Percentiles rank a stretch among this genome's conserved stretches.
These are phyloP conservation scores for Macrophomina tecta DNA, from an alignment of 2,329 filamentous ascomycete species.

Conservation along the genomic window DNA sequence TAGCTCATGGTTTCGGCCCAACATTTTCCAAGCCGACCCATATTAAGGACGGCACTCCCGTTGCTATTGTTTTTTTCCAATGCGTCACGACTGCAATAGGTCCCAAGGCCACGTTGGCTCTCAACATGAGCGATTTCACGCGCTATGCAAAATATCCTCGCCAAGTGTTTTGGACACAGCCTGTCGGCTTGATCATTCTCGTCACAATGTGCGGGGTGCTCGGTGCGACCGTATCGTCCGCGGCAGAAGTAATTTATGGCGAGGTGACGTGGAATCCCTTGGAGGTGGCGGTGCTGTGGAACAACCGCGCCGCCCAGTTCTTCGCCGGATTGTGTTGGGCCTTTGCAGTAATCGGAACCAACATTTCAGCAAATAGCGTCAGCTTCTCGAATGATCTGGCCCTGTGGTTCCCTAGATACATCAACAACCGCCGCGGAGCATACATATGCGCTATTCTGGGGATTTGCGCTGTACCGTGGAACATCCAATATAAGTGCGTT, in stretches of 20 bases:
- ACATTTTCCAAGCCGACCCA: slow-evolving; percentile 36
- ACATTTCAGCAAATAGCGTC: slow-evolving; percentile 30
- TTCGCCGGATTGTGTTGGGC: slow-evolving; percentile 27
- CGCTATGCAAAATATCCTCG: slow-evolving; percentile 24
- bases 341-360: slow-evolving; percentile 30
- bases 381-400: slow-evolving; percentile 28
- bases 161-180: slow-evolving; percentile 25
- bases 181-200: slow-evolving; percentile 14
- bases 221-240: slow-evolving; percentile 21
- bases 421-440: slow-evolving; percentile 38
- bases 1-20: slow-evolving; percentile 33
- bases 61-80: slow-evolving; percentile 31
- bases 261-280: slow-evolving; percentile 34
- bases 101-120: slow-evolving; percentile 25
- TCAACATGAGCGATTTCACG: slow-evolving; percentile 30
- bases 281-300: slow-evolving; percentile 33
- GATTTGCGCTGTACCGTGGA: slow-evolving; percentile 34
- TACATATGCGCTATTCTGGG: slow-evolving; percentile 45
- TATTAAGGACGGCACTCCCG: slow-evolving; percentile 30
- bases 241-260: slow-evolving; percentile 30
- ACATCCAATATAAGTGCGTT: slow-evolving; percentile 24
- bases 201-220: slow-evolving; percentile 25
- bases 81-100: slow-evolving; percentile 34
- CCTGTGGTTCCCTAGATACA: slow-evolving; percentile 28
- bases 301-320: slow-evolving; percentile 25